These are phyloP conservation scores for Lasiosphaeria hispida DNA, from an alignment of 495 filamentous ascomycete species.

Conservation along the genomic window DNA sequence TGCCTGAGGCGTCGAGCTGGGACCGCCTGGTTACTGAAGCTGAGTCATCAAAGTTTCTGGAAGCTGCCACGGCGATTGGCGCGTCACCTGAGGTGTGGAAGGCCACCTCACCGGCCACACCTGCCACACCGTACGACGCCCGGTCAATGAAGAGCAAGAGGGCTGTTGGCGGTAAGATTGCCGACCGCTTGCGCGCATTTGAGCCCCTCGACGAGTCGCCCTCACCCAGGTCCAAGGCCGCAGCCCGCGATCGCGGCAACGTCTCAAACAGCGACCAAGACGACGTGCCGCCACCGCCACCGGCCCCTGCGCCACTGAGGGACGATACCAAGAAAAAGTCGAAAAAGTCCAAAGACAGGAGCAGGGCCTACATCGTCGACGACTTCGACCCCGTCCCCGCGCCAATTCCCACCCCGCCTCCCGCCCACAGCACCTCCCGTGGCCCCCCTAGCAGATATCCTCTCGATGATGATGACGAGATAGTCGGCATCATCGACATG, in stretches of 20 bases:
- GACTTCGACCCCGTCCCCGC: conserved; percentile 14
- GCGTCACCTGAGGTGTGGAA: conserved; percentile 33
- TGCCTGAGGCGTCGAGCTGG: conserved; percentile 19
- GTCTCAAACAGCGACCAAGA: conserved; percentile 36
- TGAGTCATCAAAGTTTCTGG: conserved; percentile 42
- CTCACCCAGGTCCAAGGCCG: conserved; percentile 25
- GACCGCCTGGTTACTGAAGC: conserved; percentile 34
- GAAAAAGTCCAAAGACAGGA: conserved; percentile 28
- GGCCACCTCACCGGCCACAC: conserved; percentile 33
- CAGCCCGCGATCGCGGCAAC: conserved; percentile 31
- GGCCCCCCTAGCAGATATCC: conserved; percentile 51
- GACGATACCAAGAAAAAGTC: conserved; percentile 27
- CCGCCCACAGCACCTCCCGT: conserved; percentile 27
- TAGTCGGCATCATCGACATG: conserved; percentile 48
- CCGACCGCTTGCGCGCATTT: conserved; percentile 52
- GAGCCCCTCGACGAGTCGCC: conserved; percentile 41
- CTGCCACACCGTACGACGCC: conserved; percentile 21
- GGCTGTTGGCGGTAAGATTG: conserved; percentile 48
- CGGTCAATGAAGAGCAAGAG: conserved; percentile 42
- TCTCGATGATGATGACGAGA: conserved; percentile 43
- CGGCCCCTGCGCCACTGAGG: conserved; percentile 19
- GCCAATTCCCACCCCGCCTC: conserved; percentile 17
- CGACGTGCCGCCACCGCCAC: conserved; percentile 18
- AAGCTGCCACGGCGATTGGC: conserved; percentile 30
- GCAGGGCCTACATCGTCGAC: conserved; percentile 16